Conservation (phyloP, 2,329 filamentous ascomycete genomes). For the Capronia coronata region DNA sequence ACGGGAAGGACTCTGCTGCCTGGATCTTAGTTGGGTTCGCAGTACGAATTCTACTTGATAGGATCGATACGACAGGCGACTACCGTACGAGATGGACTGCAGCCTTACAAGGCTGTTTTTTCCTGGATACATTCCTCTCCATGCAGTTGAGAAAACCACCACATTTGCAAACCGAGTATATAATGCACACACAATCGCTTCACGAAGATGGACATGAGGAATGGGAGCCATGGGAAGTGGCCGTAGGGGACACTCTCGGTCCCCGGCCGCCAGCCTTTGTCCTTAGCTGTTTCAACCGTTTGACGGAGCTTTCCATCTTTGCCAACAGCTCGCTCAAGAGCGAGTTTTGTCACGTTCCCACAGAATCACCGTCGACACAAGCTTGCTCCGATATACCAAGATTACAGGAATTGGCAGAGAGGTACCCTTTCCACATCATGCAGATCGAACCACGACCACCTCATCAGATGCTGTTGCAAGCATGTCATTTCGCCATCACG, state of each 20-base stretch:
- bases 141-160: constrained; percentile 42
- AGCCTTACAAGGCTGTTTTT: constrained; percentile 47
- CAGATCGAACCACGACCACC: constrained; percentile 11
- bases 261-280: constrained; percentile 38
- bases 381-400: background rate
- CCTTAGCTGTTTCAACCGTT: constrained; percentile 49
- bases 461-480: constrained; percentile 21
- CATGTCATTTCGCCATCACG: constrained; percentile 8
- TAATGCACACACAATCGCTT: constrained; percentile 40
- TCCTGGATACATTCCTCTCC: constrained; percentile 49
- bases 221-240: constrained; percentile 64
- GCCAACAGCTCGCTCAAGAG: constrained; percentile 10
- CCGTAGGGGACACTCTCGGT: constrained; percentile 32
- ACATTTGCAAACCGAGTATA: constrained; percentile 38
- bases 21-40: constrained; percentile 51
- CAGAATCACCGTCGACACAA: background rate
- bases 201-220: constrained; percentile 64
- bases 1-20: constrained; percentile 43
- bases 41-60: constrained; percentile 41
- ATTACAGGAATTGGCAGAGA: constrained; percentile 8
- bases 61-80: constrained; percentile 28
- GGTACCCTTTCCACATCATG: constrained; percentile 11
- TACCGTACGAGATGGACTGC: constrained; percentile 35
- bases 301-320: constrained; percentile 36
- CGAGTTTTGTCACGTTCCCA: background rate